Percentiles rank a stretch among this genome's conserved stretches.
Conservation (phyloP, 306 rosid species). For the Gleditsia sinensis region DNA sequence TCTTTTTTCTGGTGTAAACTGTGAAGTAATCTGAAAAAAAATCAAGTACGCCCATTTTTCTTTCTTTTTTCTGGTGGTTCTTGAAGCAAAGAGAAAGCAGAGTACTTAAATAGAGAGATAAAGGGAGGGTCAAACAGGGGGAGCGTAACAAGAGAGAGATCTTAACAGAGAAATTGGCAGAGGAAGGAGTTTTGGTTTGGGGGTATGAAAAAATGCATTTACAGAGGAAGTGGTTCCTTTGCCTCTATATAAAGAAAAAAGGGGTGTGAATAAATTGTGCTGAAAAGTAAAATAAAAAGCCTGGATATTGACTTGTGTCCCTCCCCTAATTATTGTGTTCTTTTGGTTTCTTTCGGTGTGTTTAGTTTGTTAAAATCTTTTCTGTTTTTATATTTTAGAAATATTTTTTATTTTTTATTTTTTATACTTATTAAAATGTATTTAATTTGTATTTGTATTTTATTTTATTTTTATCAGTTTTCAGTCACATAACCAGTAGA, state of each 20-base stretch:
- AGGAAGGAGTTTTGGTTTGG: not conserved
- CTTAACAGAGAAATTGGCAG: not conserved
- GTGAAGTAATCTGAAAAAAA: constrained; percentile 53
- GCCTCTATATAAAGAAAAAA: constrained; percentile 24
- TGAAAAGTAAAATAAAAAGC: not conserved
- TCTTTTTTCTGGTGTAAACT: constrained; percentile 47
- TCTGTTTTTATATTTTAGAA: no score
- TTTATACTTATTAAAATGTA: no score
- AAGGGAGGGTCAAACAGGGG: not conserved
- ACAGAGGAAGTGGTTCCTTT: constrained; percentile 4
- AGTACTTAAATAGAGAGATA: not conserved
- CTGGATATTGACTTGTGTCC: not conserved
- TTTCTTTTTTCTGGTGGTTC: not conserved
- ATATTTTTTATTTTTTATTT: no score
- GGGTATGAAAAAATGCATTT: constrained; percentile 6
- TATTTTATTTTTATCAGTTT: no score
- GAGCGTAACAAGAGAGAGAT: not conserved
- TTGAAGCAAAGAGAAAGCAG: not conserved
- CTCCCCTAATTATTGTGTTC: not conserved
- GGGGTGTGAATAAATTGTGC: constrained; percentile 18
- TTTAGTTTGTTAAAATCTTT: no score
- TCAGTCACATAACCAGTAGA: no score
- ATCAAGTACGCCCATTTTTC: constrained; percentile 67
- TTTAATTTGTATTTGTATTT: no score
- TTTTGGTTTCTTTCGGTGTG: no score